Percentiles rank a stretch among this genome's conserved stretches.
Evolutionary conservation across 352 stramenopile species (phyloP).

Genomic region (Phytophthora colocasiae): DNA sequence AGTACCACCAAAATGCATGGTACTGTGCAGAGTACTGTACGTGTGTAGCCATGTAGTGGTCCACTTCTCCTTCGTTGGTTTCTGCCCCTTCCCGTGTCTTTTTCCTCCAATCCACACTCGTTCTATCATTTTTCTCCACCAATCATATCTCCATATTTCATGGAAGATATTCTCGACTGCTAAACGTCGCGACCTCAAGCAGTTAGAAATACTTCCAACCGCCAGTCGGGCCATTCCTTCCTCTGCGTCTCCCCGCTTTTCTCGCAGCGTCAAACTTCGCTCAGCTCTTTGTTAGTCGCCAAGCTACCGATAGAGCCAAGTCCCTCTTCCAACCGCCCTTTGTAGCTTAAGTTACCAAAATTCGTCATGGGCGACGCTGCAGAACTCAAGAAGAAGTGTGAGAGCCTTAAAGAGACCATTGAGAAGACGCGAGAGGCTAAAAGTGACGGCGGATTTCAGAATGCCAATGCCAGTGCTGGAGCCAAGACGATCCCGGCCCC

Average conservation of each 20-base stretch:
- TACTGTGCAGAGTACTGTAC: neutral
- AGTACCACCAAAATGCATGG: too few relatives aligned
- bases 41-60: slow-evolving; percentile 3
- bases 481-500: slow-evolving; percentile 84
- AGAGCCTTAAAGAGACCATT: slow-evolving; percentile 89
- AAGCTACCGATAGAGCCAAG: slow-evolving; percentile 4
- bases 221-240: slow-evolving; percentile 14
- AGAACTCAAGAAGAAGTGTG: slow-evolving; percentile 90
- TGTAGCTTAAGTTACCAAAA: slow-evolving; percentile 11
- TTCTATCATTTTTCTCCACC: slow-evolving; percentile 1
- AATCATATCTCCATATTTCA: slow-evolving; percentile 12
- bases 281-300: slow-evolving; percentile 3
- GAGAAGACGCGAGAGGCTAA: slow-evolving; percentile 85
- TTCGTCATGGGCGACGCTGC: slow-evolving; percentile 70
- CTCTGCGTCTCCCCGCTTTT: neutral
- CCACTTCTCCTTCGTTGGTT: slow-evolving; percentile 16
- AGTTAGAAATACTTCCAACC: slow-evolving; percentile 20
- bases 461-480: slow-evolving; percentile 53
- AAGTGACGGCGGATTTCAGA: slow-evolving; percentile 80
- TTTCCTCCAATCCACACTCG: neutral
- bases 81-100: neutral
- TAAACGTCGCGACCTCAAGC: slow-evolving; percentile 25
- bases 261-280: slow-evolving; percentile 3
- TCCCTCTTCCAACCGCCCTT: neutral
- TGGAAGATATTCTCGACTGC: slow-evolving; percentile 30